These are phyloP conservation scores for Ambrosia trifida DNA, from an alignment of 129 eudicot species.

Conservation along the genomic window DNA sequence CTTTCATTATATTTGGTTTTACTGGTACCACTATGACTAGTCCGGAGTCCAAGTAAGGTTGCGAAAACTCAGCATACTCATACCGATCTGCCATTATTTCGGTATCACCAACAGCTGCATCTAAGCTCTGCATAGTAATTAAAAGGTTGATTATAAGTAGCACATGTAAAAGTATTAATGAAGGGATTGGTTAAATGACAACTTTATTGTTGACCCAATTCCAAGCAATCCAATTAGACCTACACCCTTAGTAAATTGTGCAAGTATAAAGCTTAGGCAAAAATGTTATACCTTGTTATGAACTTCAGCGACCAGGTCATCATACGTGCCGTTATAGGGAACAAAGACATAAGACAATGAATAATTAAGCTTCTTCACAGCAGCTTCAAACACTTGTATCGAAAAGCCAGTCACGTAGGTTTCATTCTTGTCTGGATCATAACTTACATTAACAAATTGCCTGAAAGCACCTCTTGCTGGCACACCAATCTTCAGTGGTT, in stretches of 20 bases:
- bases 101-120: conserved; percentile 67
- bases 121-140: conserved; percentile 30
- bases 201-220: too few species aligned
- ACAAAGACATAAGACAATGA: conserved; percentile 44
- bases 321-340: conserved; percentile 58
- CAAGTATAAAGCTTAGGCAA: background rate
- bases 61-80: conserved; percentile 51
- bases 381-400: conserved; percentile 57
- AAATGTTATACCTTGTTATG: conserved; percentile 43
- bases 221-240: too few species aligned
- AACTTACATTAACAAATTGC: conserved; percentile 60
- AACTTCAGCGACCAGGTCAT: conserved; percentile 60
- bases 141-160: background rate
- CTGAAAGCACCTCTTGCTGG: conserved; percentile 64
- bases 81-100: conserved; percentile 57
- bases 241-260: background rate
- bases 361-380: conserved; percentile 41
- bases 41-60: conserved; percentile 67
- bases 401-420: conserved; percentile 52
- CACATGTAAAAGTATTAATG: too few species aligned
- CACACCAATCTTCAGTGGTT: conserved; percentile 50
- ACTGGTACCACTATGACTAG: conserved; percentile 51
- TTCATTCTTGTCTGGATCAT: conserved; percentile 34
- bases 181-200: too few species aligned
- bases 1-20: conserved; percentile 37